These are phyloP conservation scores for Mycothermus thermophilus DNA, from an alignment of 495 filamentous ascomycete species.

Conservation along the genomic window DNA sequence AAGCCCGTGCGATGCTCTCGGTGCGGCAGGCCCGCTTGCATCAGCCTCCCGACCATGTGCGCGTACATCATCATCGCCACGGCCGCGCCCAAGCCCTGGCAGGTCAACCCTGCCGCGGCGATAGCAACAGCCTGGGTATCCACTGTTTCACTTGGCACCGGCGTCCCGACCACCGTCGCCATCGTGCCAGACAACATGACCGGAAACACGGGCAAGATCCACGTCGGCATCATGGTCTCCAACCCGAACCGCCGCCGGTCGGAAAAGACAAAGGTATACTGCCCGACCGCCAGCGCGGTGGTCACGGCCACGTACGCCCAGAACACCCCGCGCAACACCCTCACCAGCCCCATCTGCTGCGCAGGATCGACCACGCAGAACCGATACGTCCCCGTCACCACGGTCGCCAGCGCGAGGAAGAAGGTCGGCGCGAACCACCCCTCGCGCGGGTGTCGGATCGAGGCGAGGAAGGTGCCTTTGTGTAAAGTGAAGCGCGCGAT, in stretches of 20 bases:
- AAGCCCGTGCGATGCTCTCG: constrained; percentile 42
- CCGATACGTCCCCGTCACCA: constrained; percentile 45
- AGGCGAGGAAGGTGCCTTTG: constrained; percentile 35
- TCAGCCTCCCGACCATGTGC: constrained; percentile 47
- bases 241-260: constrained; percentile 21
- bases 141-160: too few species aligned
- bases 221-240: constrained; percentile 39
- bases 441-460: constrained; percentile 48
- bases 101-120: constrained; percentile 35
- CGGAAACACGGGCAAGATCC: constrained; percentile 46
- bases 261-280: constrained; percentile 40
- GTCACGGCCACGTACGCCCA: constrained; percentile 38
- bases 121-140: constrained; percentile 34
- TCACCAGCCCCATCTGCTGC: constrained; percentile 23
- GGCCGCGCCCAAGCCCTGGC: constrained; percentile 39
- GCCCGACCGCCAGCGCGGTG: constrained; percentile 32
- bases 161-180: constrained; percentile 31
- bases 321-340: constrained; percentile 33
- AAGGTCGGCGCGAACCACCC: constrained; percentile 57
- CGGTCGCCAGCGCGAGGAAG: constrained; percentile 49
- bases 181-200: constrained; percentile 41
- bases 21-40: constrained; percentile 42
- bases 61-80: constrained; percentile 42
- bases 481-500: constrained; percentile 43
- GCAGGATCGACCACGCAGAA: constrained; percentile 38